These are phyloP conservation scores for Leccinum barrowsii DNA, from an alignment of 768 basidiomycete species.

Conservation along the genomic window DNA sequence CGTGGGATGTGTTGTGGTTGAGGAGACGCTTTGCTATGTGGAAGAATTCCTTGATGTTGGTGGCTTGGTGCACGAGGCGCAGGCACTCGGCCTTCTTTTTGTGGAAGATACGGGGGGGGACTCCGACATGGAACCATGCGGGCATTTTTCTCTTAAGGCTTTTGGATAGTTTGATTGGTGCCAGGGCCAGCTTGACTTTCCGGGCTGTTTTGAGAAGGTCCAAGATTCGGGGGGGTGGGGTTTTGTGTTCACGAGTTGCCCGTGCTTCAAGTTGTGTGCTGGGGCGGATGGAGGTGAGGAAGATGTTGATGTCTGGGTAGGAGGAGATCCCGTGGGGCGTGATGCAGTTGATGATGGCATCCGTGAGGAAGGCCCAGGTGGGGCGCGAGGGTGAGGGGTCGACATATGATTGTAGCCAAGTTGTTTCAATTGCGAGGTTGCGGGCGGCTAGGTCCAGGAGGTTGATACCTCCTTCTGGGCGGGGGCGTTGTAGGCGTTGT, in stretches of 20 bases:
- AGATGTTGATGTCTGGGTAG: neutral
- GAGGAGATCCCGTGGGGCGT: neutral
- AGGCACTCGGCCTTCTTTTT: neutral
- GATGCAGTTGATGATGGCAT: neutral
- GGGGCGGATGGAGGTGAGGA: neutral
- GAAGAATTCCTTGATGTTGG: no score
- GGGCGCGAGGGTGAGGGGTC: neutral
- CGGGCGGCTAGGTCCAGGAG: neutral
- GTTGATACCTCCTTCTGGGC: neutral
- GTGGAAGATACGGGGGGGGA: neutral
- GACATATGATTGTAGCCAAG: neutral
- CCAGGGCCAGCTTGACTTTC: neutral
- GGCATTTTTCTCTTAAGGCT: neutral
- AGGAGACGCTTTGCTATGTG: no score
- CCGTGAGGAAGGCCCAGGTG: neutral
- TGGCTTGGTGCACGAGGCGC: no score
- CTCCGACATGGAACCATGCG: neutral
- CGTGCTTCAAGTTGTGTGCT: neutral
- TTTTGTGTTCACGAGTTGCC: neutral
- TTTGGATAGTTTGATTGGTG: neutral
- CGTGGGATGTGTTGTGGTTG: no score
- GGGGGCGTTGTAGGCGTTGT: neutral
- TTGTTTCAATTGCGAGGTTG: neutral
- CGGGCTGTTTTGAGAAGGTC: neutral
- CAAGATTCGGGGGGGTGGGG: neutral